Evolutionary conservation across 2,329 filamentous ascomycete genomes (phyloP).

Genomic region (Tricladium varicosporioides): DNA sequence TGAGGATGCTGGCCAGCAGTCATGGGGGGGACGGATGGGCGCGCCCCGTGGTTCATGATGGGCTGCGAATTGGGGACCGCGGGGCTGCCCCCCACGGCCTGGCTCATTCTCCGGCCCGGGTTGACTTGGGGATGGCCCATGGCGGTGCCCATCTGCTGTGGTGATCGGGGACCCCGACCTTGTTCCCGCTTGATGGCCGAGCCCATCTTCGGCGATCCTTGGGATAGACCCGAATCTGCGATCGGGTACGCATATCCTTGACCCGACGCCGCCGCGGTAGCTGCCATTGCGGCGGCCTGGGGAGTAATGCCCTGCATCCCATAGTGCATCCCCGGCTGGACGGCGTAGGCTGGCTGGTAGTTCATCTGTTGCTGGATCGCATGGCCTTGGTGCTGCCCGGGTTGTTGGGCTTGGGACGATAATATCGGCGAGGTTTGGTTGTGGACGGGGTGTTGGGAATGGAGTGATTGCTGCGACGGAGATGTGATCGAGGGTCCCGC

Average conservation of each 20-base stretch:
- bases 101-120: slow-evolving; percentile 70
- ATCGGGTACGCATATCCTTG: slow-evolving; percentile 67
- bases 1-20: slow-evolving; percentile 63
- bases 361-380: slow-evolving; percentile 67
- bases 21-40: slow-evolving; percentile 58
- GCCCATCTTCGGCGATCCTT: slow-evolving; percentile 76
- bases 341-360: slow-evolving; percentile 77
- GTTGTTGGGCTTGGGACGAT: slow-evolving; percentile 73
- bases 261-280: slow-evolving; percentile 86
- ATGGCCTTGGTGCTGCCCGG: slow-evolving; percentile 58
- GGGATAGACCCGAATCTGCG: slow-evolving; percentile 65
- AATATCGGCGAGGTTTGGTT: slow-evolving; percentile 78
- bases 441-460: slow-evolving; percentile 56
- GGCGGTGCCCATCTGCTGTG: slow-evolving; percentile 55
- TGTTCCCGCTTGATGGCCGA: slow-evolving; percentile 68
- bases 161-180: slow-evolving; percentile 73
- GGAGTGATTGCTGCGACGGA: slow-evolving; percentile 67
- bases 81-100: slow-evolving; percentile 66
- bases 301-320: slow-evolving; percentile 67
- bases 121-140: slow-evolving; percentile 49
- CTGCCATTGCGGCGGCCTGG: slow-evolving; percentile 88
- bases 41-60: slow-evolving; percentile 68
- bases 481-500: slow-evolving; percentile 60
- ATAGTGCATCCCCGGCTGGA: slow-evolving; percentile 79
- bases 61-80: slow-evolving; percentile 70